Evolutionary conservation across 2,329 filamentous ascomycete genomes (phyloP).

Genomic region (Exophiala alcalophila): DNA sequence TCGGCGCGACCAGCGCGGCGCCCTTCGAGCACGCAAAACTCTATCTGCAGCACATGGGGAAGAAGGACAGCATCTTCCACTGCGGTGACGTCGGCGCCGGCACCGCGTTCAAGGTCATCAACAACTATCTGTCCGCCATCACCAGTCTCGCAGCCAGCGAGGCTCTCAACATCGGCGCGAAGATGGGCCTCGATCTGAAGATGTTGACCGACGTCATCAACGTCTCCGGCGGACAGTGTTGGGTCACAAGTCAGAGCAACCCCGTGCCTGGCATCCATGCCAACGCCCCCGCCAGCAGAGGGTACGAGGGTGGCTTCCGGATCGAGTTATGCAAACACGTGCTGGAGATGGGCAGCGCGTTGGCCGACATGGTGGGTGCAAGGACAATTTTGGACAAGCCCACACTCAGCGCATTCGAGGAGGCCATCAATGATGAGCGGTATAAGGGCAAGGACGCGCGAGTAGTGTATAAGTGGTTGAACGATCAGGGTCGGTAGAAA

Average conservation of each 20-base stretch:
- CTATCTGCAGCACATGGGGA: constrained; percentile 40
- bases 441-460: constrained; percentile 57
- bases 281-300: constrained; percentile 39
- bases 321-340: constrained; percentile 61
- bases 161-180: constrained; percentile 34
- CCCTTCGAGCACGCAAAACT: constrained; percentile 41
- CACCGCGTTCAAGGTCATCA: constrained; percentile 34
- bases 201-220: constrained; percentile 34
- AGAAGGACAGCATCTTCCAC: constrained; percentile 50
- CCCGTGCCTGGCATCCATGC: constrained; percentile 41
- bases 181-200: constrained; percentile 32
- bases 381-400: constrained; percentile 50
- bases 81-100: constrained; percentile 34
- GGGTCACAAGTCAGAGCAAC: constrained; percentile 32
- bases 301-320: constrained; percentile 47
- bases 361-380: constrained; percentile 53
- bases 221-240: constrained; percentile 30
- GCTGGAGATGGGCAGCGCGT: constrained; percentile 54
- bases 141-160: constrained; percentile 31
- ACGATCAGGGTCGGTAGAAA: constrained; percentile 33
- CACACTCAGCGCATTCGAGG: constrained; percentile 52
- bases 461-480: constrained; percentile 57
- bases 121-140: constrained; percentile 34
- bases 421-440: constrained; percentile 49
- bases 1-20: constrained; percentile 45